Percentiles rank a stretch among this genome's conserved stretches.
phyloP scores from a whole-genome alignment of 2,329 filamentous ascomycete species.

The Penicillium sp. region DNA sequence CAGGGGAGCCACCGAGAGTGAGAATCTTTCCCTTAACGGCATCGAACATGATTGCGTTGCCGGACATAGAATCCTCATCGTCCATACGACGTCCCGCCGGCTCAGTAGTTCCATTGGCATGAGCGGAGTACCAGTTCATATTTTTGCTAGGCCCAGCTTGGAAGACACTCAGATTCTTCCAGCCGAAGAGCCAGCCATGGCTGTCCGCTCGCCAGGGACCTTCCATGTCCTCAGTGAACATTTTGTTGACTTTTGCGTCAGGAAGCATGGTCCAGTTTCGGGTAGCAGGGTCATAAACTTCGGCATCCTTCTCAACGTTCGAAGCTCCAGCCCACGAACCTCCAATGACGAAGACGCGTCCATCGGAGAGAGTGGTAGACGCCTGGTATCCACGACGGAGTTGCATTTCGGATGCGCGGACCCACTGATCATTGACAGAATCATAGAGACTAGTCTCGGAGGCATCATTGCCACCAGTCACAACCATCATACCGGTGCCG shows the following conservation, averaged over 20 bases:
- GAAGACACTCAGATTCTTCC: slow-evolving; percentile 50
- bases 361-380: slow-evolving; percentile 51
- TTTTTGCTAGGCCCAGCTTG: slow-evolving; percentile 55
- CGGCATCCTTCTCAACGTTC: slow-evolving; percentile 53
- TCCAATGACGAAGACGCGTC: slow-evolving; percentile 58
- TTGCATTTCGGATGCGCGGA: slow-evolving; percentile 45
- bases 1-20: slow-evolving; percentile 50
- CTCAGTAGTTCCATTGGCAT: slow-evolving; percentile 41
- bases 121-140: slow-evolving; percentile 58
- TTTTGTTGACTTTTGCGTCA: slow-evolving; percentile 48
- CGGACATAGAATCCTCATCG: slow-evolving; percentile 55
- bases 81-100: slow-evolving; percentile 46
- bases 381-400: slow-evolving; percentile 55
- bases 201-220: slow-evolving; percentile 49
- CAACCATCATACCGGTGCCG: slow-evolving; percentile 49
- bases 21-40: slow-evolving; percentile 55
- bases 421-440: slow-evolving; percentile 6
- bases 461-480: slow-evolving; percentile 55
- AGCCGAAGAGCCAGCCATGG: slow-evolving; percentile 55
- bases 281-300: slow-evolving; percentile 50
- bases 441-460: slow-evolving; percentile 48
- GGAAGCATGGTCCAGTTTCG: slow-evolving; percentile 50
- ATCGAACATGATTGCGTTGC: slow-evolving; percentile 58
- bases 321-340: slow-evolving; percentile 54
- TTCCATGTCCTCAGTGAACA: slow-evolving; percentile 43